Percentiles rank a stretch among this genome's conserved stretches.
phyloP scores from a whole-genome alignment of 805 yeast genomes.

The Dipodascopsis uninucleata region DNA sequence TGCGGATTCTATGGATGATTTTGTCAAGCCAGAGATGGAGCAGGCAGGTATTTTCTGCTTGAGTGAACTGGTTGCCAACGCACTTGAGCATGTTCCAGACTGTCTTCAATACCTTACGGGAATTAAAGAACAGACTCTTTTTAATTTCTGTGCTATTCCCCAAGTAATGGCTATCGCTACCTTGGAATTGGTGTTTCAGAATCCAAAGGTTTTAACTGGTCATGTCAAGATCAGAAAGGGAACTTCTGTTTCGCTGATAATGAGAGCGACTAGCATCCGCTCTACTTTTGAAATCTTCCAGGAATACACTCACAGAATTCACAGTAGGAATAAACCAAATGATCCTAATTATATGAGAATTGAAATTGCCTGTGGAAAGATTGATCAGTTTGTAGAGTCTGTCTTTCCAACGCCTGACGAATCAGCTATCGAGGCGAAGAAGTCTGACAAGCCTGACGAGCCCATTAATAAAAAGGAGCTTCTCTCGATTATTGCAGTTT shows the following conservation, averaged over 20 bases:
- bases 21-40: slow-evolving; percentile 48
- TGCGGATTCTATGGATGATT: slow-evolving; percentile 57
- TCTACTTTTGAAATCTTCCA: slow-evolving; percentile 77
- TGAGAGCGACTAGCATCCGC: slow-evolving; percentile 67
- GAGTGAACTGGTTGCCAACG: slow-evolving; percentile 74
- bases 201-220: slow-evolving; percentile 62
- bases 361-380: slow-evolving; percentile 80
- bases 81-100: slow-evolving; percentile 73
- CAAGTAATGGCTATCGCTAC: slow-evolving; percentile 99
- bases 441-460: slow-evolving; percentile 10
- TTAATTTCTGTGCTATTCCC: slow-evolving; percentile 94
- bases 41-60: slow-evolving; percentile 67
- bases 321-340: slow-evolving; percentile 68
- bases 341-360: slow-evolving; percentile 85
- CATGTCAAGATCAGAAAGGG: slow-evolving; percentile 91
- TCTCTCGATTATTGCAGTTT: slow-evolving; percentile 24
- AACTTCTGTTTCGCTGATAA: slow-evolving; percentile 67
- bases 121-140: slow-evolving; percentile 74
- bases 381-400: slow-evolving; percentile 80
- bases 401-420: slow-evolving; percentile 26
- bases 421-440: slow-evolving; percentile 2
- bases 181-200: slow-evolving; percentile 76
- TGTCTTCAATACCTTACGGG: slow-evolving; percentile 70
- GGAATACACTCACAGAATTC: slow-evolving; percentile 67
- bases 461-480: slow-evolving; percentile 22